Percentiles rank a stretch among this genome's conserved stretches.
These are phyloP conservation scores for Calocybe cyanea DNA, from an alignment of 768 basidiomycete genomes.

Conservation along the genomic window DNA sequence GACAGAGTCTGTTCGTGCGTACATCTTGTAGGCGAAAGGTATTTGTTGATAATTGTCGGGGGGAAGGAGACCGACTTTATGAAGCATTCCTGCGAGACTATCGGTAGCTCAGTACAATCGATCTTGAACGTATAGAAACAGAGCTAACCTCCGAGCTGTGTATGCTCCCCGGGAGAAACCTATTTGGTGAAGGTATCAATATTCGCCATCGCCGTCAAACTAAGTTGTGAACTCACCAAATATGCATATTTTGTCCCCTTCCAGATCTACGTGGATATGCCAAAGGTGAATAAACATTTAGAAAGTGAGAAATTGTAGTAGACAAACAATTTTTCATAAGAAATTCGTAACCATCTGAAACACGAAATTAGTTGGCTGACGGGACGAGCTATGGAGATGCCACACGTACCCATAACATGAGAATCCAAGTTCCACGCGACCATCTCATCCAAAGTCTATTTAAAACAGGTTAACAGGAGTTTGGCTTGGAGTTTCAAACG, in stretches of 20 bases:
- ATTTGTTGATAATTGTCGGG: conserved; percentile 51
- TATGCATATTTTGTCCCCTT: conserved; percentile 58
- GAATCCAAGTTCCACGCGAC: conserved; percentile 45
- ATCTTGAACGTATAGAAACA: background rate
- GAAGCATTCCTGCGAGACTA: conserved; percentile 48
- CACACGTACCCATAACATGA: conserved; percentile 43
- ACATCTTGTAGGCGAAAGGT: conserved; percentile 64
- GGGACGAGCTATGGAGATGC: background rate
- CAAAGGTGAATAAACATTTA: background rate
- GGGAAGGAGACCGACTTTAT: conserved; percentile 48
- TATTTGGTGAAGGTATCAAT: conserved; percentile 7
- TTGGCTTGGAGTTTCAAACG: background rate
- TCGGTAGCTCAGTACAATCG: background rate
- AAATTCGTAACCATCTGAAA: conserved; percentile 34
- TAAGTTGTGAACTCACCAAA: conserved; percentile 41
- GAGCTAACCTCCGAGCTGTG: conserved; percentile 46
- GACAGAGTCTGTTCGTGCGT: conserved; percentile 42
- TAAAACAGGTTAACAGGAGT: background rate
- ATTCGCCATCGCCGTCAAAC: background rate
- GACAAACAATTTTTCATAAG: conserved; percentile 48
- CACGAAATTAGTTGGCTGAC: background rate
- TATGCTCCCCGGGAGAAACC: conserved; percentile 66
- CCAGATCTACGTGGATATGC: conserved; percentile 29
- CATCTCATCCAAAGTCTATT: conserved; percentile 43
- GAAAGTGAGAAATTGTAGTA: no score